phyloP scores from a whole-genome alignment of 2,329 filamentous ascomycete species.

The Aaosphaeria pasadenensis region DNA sequence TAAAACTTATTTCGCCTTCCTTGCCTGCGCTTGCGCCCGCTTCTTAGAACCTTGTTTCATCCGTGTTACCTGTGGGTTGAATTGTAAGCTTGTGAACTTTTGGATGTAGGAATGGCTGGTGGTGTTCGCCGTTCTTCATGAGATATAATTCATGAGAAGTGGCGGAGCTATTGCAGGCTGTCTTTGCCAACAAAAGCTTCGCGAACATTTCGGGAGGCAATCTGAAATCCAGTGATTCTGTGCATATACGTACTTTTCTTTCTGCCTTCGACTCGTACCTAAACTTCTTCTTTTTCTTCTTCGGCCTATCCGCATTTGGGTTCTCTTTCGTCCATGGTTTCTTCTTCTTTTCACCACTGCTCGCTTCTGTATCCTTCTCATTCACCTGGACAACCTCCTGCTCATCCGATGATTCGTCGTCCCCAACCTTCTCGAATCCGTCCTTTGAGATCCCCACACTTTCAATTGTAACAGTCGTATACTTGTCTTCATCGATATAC shows the following conservation, averaged over 20 bases:
- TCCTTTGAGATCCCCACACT: conserved; percentile 77
- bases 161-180: no score
- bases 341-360: conserved; percentile 41
- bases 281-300: conserved; percentile 88
- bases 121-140: no score
- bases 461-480: conserved; percentile 92
- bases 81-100: no score
- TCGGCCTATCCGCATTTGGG: conserved; percentile 48
- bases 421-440: conserved; percentile 60
- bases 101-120: no score
- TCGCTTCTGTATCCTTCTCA: conserved; percentile 11
- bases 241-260: conserved; percentile 47
- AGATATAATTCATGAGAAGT: no score
- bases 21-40: conserved; percentile 63
- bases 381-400: conserved; percentile 23
- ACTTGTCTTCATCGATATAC: conserved; percentile 94
- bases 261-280: conserved; percentile 88
- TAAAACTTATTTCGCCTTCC: conserved; percentile 34
- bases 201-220: no score
- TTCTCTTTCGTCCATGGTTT: conserved; percentile 52
- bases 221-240: no score
- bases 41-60: conserved; percentile 67
- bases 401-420: conserved; percentile 22
- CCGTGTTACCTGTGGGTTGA: conserved; percentile 38
- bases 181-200: no score